Evolutionary conservation across 1,284 basidiomycete species (phyloP), one percentile per base, ranked within the genome.

Genomic region (Ustilago sp.): DNA sequence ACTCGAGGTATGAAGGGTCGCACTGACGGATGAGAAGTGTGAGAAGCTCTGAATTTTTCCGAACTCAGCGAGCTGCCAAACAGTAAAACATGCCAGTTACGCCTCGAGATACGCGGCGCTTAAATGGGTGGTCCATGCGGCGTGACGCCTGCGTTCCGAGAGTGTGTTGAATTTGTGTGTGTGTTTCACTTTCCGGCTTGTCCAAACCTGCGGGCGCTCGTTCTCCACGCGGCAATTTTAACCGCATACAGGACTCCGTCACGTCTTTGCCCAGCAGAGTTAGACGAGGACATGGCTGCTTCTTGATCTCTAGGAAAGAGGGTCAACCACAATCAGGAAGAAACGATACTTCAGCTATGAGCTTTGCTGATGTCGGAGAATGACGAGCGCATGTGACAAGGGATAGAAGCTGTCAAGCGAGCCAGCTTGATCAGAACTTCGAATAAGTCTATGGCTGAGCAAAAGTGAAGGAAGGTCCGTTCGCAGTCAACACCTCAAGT

Each of bases 61-160:
- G 31, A 41, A 31, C 54, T 56, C 54, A 39, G 54, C 54, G 6
- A 53, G 17, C 31, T 7, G 17, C 35, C 54, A 47, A 17, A 47
- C 19, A 56, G 19, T 9, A 17, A 43, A 19, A 13, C 31, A 41
- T 43, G 41, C 38, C 39, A 32, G 12, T 52, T 35, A 36, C n/a
- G 35, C 13, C 47, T 48, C 47, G 6, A 51, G 28, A 31, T 32
- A 34, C 19, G 48, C 12, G 17, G n/a, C 43, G 17, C n/a, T 45
- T n/a, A 45, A 19, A 45, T 19, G 6, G 43, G 7, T 51, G 48
- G 48, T 32, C 4, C 23, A 51, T 51, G 48, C 48, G 28, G 48
- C 28, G 19, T 48, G 7, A 8, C 47, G 28, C 28, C 7, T 48
- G 47, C 47, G 11, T 48, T 13, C 17, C 12, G 17, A 45, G 43